Percentiles rank a stretch among this genome's conserved stretches.
Conservation (phyloP, 495 filamentous ascomycete species). For the Xylaria nigripes region DNA sequence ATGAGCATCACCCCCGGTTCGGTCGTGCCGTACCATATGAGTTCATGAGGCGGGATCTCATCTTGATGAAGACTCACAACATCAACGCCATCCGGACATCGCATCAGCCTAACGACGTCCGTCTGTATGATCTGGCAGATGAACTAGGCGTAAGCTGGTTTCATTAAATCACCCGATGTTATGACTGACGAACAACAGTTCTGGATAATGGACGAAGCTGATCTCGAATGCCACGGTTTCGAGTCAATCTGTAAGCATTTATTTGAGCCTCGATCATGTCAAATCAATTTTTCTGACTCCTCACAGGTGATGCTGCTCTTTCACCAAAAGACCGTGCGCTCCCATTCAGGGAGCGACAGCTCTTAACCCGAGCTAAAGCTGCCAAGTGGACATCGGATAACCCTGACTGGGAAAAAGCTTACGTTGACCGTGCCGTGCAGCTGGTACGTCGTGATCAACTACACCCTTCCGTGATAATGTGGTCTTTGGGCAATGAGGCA, state of each 20-base stretch:
- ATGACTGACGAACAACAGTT: conserved; percentile 25
- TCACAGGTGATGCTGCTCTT: conserved; percentile 19
- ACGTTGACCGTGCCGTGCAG: conserved; percentile 56
- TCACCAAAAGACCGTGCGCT: conserved; percentile 20
- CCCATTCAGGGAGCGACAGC: conserved; percentile 38
- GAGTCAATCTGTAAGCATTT: conserved; percentile 30
- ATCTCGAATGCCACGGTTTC: conserved; percentile 65
- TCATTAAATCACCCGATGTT: neutral
- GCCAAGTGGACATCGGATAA: conserved; percentile 56
- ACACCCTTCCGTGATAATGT: conserved; percentile 58
- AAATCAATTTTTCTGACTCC: neutral
- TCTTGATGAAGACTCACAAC: conserved; percentile 61
- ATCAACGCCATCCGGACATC: conserved; percentile 57
- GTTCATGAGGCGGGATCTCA: conserved; percentile 49
- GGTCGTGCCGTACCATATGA: conserved; percentile 53
- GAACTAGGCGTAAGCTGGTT: conserved; percentile 45
- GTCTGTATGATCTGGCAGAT: conserved; percentile 54
- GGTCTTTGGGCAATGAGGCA: conserved; percentile 63
- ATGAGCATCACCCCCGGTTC: conserved; percentile 52
- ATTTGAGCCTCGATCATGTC: neutral
- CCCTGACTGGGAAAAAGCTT: conserved; percentile 53
- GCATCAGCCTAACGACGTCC: conserved; percentile 53
- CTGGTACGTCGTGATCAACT: conserved; percentile 60
- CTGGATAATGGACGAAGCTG: conserved; percentile 64
- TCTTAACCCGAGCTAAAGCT: conserved; percentile 40